These are phyloP conservation scores for Aspergillus aculeatus DNA, from an alignment of 2,329 filamentous ascomycete genomes.

Conservation along the genomic window DNA sequence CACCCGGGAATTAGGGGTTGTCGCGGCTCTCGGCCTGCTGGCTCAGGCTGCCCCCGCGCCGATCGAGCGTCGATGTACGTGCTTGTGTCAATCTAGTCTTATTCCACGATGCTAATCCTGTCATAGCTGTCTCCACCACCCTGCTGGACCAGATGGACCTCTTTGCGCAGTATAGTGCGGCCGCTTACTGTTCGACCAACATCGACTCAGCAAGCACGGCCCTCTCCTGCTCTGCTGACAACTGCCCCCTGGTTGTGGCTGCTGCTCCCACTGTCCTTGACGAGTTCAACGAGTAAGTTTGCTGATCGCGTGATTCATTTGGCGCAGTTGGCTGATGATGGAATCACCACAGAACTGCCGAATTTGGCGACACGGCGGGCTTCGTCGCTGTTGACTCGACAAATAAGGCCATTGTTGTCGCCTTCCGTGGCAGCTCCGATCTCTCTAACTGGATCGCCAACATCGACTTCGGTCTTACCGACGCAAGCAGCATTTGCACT, in stretches of 20 bases:
- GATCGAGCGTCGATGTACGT: slow-evolving; percentile 6
- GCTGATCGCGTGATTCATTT: no score
- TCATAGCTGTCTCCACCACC: slow-evolving; percentile 2
- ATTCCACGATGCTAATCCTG: background rate
- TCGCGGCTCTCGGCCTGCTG: background rate
- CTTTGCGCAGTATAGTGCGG: slow-evolving; percentile 51
- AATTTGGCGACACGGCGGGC: slow-evolving; percentile 43
- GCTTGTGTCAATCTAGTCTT: no score
- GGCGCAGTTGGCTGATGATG: no score
- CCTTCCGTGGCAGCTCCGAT: slow-evolving; percentile 36
- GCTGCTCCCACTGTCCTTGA: slow-evolving; percentile 43
- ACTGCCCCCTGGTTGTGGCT: slow-evolving; percentile 47
- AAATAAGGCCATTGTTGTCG: slow-evolving; percentile 37
- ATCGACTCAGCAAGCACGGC: slow-evolving; percentile 42
- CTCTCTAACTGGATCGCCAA: slow-evolving; percentile 31
- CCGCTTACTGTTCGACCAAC: slow-evolving; percentile 49
- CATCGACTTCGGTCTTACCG: slow-evolving; percentile 25
- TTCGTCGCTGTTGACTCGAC: slow-evolving; percentile 49
- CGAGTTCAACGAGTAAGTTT: slow-evolving; percentile 46
- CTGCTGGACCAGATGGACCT: slow-evolving; percentile 32
- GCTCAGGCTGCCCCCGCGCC: slow-evolving; percentile 9
- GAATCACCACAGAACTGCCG: background rate
- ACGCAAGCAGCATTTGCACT: slow-evolving; percentile 39
- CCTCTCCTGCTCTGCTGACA: slow-evolving; percentile 43
- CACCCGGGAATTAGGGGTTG: background rate